These are phyloP conservation scores for Graphiopsis chlorocephala DNA, from an alignment of 2,329 filamentous ascomycete species.

Conservation along the genomic window DNA sequence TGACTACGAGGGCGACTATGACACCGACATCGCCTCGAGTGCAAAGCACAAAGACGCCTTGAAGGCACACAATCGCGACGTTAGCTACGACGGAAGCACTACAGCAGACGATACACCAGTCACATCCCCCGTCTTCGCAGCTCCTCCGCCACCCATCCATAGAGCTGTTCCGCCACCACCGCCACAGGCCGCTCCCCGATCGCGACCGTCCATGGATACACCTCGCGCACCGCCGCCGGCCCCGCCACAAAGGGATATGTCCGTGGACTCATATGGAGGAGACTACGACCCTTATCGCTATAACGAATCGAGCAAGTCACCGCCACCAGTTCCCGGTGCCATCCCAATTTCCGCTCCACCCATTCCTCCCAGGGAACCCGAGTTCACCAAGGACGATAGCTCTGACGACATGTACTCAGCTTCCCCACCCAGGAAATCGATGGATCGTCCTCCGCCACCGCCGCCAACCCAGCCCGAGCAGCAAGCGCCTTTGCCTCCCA, in stretches of 20 bases:
- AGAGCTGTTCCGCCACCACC: slow-evolving; percentile 56
- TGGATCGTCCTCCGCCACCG: slow-evolving; percentile 35
- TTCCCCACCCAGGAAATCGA: slow-evolving; percentile 38
- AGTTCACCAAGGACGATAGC: slow-evolving; percentile 35
- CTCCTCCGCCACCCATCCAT: slow-evolving; percentile 37
- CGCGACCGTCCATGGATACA: slow-evolving; percentile 65
- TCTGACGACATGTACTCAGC: slow-evolving; percentile 48
- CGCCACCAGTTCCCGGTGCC: slow-evolving; percentile 35
- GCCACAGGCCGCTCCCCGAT: slow-evolving; percentile 47
- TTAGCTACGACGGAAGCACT: slow-evolving; percentile 67
- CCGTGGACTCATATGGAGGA: slow-evolving; percentile 43
- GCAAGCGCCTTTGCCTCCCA: slow-evolving; percentile 1
- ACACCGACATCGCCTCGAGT: slow-evolving; percentile 93
- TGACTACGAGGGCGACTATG: slow-evolving; percentile 96
- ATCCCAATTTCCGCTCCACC: slow-evolving; percentile 34
- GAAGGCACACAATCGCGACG: slow-evolving; percentile 74
- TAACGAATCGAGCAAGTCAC: slow-evolving; percentile 22
- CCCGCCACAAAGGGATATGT: slow-evolving; percentile 50
- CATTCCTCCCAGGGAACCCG: slow-evolving; percentile 30
- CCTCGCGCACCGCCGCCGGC: slow-evolving; percentile 69
- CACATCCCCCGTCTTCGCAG: slow-evolving; percentile 38
- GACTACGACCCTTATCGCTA: slow-evolving; percentile 69
- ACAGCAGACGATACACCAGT: slow-evolving; percentile 54
- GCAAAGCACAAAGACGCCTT: slow-evolving; percentile 92
- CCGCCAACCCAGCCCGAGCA: slow-evolving; percentile 34